Base-by-base conservation (phyloP, 2,329 filamentous ascomycete species). In the Epicoccum sorghinum region DNA sequence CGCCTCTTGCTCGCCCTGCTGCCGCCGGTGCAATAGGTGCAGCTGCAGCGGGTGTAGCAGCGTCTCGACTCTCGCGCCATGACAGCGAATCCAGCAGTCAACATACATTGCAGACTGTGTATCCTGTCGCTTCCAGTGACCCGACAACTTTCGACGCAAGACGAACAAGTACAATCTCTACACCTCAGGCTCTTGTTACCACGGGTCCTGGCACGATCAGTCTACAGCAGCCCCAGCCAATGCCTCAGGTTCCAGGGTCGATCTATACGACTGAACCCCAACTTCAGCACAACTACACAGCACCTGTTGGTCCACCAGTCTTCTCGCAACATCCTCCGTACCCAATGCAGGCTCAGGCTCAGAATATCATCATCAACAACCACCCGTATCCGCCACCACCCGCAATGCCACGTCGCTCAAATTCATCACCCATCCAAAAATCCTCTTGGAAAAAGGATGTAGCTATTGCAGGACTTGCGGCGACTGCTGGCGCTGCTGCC, bases 141-240 rank as follows among this genome's bases (percentile, higher is more conserved):
- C 85, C 86, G 6, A 79, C 63, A 22, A 80, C 77, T 24, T 88
- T 88, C 61, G 87, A 90, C 59, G 83, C 80, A 43, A 67, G 70
- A 56, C 79, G 80, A 29, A 78, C 76, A 22, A 83, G 85, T 33
- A 68, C 79, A n/a, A 70, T 79, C 12, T 79, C 79, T 13, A 69
- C 72, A 52, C 73, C 66, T 12, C 72, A 74, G 47, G 68, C 71
- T 44, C 40, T 72, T 4, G 49, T 74, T 10, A 71, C 71, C 13
- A 62, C 71, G 7, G 64, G 67, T 30, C 68, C 69, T 7, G 71
- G 66, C 79, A 80, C 85, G 0, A 82, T 91, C 29, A 86, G 87
- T 9, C 80, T 97, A n/a, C 89, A 95, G 70, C 91, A 96, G 65
- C 93, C 93, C 2, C 88, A 92, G 63, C 93, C 93, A 2, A 83